Conservation (phyloP, 768 basidiomycete genomes). For the Exidia glandulosa region DNA sequence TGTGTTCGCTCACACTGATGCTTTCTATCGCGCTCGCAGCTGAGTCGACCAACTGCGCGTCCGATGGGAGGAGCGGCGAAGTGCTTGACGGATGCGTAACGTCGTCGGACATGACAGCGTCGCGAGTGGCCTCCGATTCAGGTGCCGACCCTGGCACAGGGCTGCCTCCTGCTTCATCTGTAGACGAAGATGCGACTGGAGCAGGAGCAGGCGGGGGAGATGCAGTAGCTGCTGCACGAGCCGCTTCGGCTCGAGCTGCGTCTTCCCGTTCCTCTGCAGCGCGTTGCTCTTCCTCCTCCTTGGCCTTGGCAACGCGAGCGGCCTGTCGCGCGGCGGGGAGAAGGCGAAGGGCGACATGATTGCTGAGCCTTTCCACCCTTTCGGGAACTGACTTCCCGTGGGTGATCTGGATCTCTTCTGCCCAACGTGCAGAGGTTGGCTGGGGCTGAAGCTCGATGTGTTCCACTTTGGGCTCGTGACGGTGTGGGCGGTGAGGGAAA, state of each 20-base stretch:
- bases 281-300: conserved; percentile 31
- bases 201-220: conserved; percentile 23
- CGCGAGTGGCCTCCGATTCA: not conserved
- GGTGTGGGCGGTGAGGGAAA: not conserved
- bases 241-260: conserved; percentile 26
- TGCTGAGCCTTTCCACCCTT: conserved; percentile 52
- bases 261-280: conserved; percentile 39
- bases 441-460: conserved; percentile 65
- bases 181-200: conserved; percentile 14
- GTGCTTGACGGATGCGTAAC: not conserved
- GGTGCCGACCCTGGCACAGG: not conserved
- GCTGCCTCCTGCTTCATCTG: not conserved
- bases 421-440: conserved; percentile 78
- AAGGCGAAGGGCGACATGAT: conserved; percentile 62
- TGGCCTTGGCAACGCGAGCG: conserved; percentile 23
- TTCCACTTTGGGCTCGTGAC: no score
- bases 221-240: conserved; percentile 23
- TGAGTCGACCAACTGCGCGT: conserved; percentile 44
- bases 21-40: conserved; percentile 10
- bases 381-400: conserved; percentile 65
- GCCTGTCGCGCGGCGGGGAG: conserved; percentile 70
- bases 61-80: conserved; percentile 24
- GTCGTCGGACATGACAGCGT: conserved; percentile 1
- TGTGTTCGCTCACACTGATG: not conserved
- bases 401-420: conserved; percentile 74